Base-by-base conservation (phyloP, 2,329 filamentous ascomycete species). In the Celoporthe dispersa region DNA sequence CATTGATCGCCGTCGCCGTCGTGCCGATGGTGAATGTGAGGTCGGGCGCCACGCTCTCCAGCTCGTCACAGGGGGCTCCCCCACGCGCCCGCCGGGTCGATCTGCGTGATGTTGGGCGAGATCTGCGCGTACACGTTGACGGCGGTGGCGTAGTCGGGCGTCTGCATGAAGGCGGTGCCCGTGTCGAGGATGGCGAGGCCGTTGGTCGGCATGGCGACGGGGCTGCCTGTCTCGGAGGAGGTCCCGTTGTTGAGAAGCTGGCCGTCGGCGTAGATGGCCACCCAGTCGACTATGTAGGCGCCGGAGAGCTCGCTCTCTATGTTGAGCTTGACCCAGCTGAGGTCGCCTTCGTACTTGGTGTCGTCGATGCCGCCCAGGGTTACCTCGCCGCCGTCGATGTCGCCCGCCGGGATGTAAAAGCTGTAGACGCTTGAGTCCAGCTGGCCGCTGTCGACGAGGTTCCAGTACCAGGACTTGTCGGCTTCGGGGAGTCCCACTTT, bases 321-420 rank as follows among this genome's bases (percentile, higher is more conserved):
- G 25, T 61, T 59, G 68, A 77, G 73, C n/a, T 80, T 64, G 7
- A 78, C 70, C 2, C 72, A 76, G 11, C 57, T 66, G 12, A 80
- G 76, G 12, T 73, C 67, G 37, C 78, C 77, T 1, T 73, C 68
- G 73, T 77, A 79, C 63, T 75, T 78, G 31, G 71, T 71, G 2
- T 67, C 44, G 72, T 81, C 79, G 35, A 75, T 70, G 39, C 78
- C 79, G 37, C 79, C 79, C 1, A 81, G 74, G 0, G 79, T 80
- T 62, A 80, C 69, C 72, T 79, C 73, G 0, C 75, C 76, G 0
- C 72, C 76, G 8, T 67, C 37, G 25, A 70, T 71, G 48, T 74
- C 25, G 48, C 72, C 74, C 0, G 75, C 70, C 22, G 76, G 72
- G 28, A 75, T 73, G 61, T 76, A 78, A 53, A 80, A 73, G 44